These are phyloP conservation scores for Marasmius fiardii DNA, from an alignment of 1,284 basidiomycete genomes.

Conservation along the genomic window DNA sequence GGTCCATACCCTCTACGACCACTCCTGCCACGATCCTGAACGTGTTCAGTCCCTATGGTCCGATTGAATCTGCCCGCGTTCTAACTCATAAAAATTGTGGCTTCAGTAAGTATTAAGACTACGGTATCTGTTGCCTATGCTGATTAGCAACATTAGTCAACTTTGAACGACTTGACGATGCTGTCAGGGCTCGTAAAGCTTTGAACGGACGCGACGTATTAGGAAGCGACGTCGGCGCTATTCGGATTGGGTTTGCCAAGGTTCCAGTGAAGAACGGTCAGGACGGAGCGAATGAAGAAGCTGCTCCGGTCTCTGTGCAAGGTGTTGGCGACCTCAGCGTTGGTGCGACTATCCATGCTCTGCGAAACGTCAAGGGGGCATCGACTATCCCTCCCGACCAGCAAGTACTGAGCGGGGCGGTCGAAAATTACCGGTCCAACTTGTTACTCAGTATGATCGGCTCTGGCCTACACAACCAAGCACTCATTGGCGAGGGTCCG, in stretches of 20 bases:
- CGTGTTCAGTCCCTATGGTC: slow-evolving; percentile 94
- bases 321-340: slow-evolving; percentile 79
- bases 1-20: slow-evolving; percentile 90
- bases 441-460: slow-evolving; percentile 87
- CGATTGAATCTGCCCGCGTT: slow-evolving; percentile 94
- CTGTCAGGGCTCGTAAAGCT: slow-evolving; percentile 90
- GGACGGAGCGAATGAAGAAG: slow-evolving; percentile 65
- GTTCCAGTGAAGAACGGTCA: slow-evolving; percentile 86
- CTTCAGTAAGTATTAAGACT: slow-evolving; percentile 61
- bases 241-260: slow-evolving; percentile 95
- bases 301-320: slow-evolving; percentile 62
- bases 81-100: slow-evolving; percentile 97
- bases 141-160: slow-evolving; percentile 59
- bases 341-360: slow-evolving; percentile 81
- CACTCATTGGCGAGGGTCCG: slow-evolving; percentile 49
- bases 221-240: slow-evolving; percentile 92
- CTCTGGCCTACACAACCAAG: slow-evolving; percentile 70
- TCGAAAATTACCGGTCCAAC: slow-evolving; percentile 94
- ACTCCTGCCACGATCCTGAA: slow-evolving; percentile 90
- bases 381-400: slow-evolving; percentile 86
- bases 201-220: slow-evolving; percentile 94
- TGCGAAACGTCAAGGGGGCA: slow-evolving; percentile 83
- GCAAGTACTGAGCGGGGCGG: slow-evolving; percentile 84
- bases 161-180: slow-evolving; percentile 96
- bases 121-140: slow-evolving; percentile 9